Conservation (phyloP, 2,329 filamentous ascomycete species). For the Didymella exigua region DNA sequence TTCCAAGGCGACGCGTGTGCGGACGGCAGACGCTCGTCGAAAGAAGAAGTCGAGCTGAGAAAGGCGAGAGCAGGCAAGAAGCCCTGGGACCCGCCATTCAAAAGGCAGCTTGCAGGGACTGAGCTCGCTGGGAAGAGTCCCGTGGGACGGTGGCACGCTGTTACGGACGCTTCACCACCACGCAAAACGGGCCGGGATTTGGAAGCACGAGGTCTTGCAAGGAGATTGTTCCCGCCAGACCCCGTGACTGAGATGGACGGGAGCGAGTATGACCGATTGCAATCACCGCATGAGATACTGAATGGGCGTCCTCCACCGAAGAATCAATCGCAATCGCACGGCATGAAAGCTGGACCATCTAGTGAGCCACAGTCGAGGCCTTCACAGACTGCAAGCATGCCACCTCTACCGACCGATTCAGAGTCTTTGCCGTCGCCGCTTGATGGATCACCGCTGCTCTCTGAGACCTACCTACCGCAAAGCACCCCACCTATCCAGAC, state of each 20-base stretch:
- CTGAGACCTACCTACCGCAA: background rate
- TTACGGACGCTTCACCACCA: constrained; percentile 3
- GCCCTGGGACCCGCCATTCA: constrained; percentile 39
- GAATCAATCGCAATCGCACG: background rate
- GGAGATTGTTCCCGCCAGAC: constrained; percentile 8
- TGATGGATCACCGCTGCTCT: constrained; percentile 7
- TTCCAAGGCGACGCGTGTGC: constrained; percentile 17
- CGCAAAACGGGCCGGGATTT: constrained; percentile 7
- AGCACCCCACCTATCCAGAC: background rate
- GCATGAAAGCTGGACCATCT: background rate
- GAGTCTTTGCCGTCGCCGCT: constrained; percentile 1
- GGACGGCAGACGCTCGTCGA: constrained; percentile 12
- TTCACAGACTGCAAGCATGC: background rate
- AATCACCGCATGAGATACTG: background rate
- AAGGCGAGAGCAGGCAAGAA: constrained; percentile 18
- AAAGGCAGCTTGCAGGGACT: constrained; percentile 3
- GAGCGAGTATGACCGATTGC: background rate
- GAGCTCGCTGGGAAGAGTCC: background rate
- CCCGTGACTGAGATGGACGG: background rate
- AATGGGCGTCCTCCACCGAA: background rate
- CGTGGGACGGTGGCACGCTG: constrained; percentile 2
- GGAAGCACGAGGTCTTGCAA: constrained; percentile 5
- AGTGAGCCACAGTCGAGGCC: background rate
- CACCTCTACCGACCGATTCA: background rate
- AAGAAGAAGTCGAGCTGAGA: background rate